A percentile compares a stretch with the other conserved stretches of the same genome.
These are phyloP conservation scores for Xylaria sp. DNA, from an alignment of 2,329 filamentous ascomycete genomes.

Conservation along the genomic window DNA sequence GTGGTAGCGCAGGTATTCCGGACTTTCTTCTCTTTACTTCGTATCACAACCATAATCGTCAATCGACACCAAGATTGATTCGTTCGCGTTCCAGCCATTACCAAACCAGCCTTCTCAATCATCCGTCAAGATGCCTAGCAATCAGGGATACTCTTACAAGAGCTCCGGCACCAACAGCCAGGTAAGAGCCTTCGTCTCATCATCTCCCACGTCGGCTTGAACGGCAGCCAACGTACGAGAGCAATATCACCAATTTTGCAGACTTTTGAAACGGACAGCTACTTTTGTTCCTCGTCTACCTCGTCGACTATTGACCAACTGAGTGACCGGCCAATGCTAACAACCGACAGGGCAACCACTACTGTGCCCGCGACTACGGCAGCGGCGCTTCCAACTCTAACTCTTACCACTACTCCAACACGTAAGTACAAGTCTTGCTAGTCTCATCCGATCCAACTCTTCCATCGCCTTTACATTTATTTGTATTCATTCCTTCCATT, in stretches of 20 bases:
- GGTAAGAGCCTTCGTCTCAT: slow-evolving; percentile 53
- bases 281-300: neutral
- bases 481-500: neutral
- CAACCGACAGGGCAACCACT: slow-evolving; percentile 70
- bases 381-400: slow-evolving; percentile 65
- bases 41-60: neutral
- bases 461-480: neutral
- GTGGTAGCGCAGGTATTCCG: neutral
- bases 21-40: neutral
- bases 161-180: slow-evolving; percentile 71
- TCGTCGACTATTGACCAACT: neutral
- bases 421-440: slow-evolving; percentile 51
- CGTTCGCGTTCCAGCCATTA: neutral
- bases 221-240: neutral
- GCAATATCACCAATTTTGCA: neutral
- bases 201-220: neutral
- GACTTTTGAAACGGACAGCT: neutral
- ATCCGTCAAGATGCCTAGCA: slow-evolving; percentile 45
- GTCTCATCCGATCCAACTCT: neutral
- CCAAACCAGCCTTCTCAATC: neutral
- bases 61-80: neutral
- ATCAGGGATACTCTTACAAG: slow-evolving; percentile 56
- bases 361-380: slow-evolving; percentile 73
- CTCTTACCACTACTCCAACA: slow-evolving; percentile 75
- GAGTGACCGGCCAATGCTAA: neutral